Conservation (phyloP, 2,329 filamentous ascomycete species). For the Mycosphaerelloides madeirae region DNA sequence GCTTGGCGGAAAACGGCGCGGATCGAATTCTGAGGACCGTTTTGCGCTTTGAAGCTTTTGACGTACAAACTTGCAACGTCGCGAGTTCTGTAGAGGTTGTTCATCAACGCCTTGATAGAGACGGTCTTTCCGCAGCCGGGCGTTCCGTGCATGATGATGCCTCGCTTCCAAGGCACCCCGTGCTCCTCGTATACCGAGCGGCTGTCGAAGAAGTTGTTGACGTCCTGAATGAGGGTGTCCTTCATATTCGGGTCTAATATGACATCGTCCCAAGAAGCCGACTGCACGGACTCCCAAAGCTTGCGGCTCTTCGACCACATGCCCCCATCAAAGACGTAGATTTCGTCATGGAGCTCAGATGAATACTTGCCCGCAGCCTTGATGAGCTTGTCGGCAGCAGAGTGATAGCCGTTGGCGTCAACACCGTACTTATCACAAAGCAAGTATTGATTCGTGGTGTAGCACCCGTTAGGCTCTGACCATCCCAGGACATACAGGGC, state of each 20-base stretch:
- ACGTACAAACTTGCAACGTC: conserved; percentile 39
- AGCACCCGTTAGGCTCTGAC: not conserved
- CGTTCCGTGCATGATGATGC: conserved; percentile 39
- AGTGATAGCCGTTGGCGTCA: conserved; percentile 21
- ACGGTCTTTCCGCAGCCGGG: conserved; percentile 44
- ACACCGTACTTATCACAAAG: conserved; percentile 10
- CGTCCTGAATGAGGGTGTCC: conserved; percentile 36
- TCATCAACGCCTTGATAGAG: conserved; percentile 38
- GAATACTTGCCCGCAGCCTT: conserved; percentile 37
- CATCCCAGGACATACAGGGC: conserved; percentile 38
- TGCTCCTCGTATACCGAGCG: conserved; percentile 40
- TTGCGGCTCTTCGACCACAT: conserved; percentile 38
- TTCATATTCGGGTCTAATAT: conserved; percentile 44
- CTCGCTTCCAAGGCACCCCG: conserved; percentile 46
- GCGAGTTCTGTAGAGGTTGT: conserved; percentile 34
- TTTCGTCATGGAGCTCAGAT: conserved; percentile 35
- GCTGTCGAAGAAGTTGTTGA: conserved; percentile 39
- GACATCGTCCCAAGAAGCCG: conserved; percentile 43
- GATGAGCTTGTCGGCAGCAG: conserved; percentile 34
- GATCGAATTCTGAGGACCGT: conserved; percentile 42
- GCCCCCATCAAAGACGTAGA: conserved; percentile 43
- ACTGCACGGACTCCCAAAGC: conserved; percentile 38
- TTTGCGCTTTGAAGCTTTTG: conserved; percentile 36
- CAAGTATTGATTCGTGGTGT: conserved; percentile 13
- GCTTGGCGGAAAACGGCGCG: conserved; percentile 55